Evolutionary conservation across 2,329 filamentous ascomycete species (phyloP), one percentile per base, ranked within the genome.

Genomic region (Fusarium oligoseptatum): DNA sequence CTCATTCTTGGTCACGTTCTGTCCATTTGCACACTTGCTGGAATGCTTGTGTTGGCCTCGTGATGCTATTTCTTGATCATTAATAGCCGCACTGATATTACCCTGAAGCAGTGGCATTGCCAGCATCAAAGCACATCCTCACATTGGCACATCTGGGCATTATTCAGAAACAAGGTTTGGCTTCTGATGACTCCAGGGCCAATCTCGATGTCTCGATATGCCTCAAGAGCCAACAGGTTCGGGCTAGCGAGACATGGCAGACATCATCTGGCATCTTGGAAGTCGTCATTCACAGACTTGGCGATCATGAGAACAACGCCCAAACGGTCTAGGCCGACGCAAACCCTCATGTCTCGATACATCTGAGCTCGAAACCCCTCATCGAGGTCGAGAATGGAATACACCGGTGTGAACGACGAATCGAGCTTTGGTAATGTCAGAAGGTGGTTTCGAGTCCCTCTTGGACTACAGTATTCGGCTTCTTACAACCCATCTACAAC

Each of bases 271-370:
- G 48, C 27, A 60, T 32, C 24, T n/a, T 29, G 29, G n/a, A 58
- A 12, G 32, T 60, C 63, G 22, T 60, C 52, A 65, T 41, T 29
- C 29, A 11, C 27, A 43, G 15, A 14, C 36, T 14, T 58, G 15
- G 17, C 48, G 37, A 61, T 61, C 39, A 61, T 36, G 58, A 11
- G 58, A n/a, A 61, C 58, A 61, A 6, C 39, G 27, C 27, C 37
- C 17, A 32, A 8, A 32, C 34, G 10, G 37, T 8, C 17, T n/a
- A 9, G n/a, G 37, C 27, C 50, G 36, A 58, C 37, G 11, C 27
- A 64, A 37, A 12, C 37, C n/a, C 15, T 15, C 6, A 45, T 43
- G 50, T 64, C 20, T 45, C 27, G 17, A 64, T 64, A 64, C 48
- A 55, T 55, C 27, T 32, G 17, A 17, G 3, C 48, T n/a, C 48